Evolutionary conservation across 345 rosid genomes (phyloP).

Genomic region (Angophora floribunda): DNA sequence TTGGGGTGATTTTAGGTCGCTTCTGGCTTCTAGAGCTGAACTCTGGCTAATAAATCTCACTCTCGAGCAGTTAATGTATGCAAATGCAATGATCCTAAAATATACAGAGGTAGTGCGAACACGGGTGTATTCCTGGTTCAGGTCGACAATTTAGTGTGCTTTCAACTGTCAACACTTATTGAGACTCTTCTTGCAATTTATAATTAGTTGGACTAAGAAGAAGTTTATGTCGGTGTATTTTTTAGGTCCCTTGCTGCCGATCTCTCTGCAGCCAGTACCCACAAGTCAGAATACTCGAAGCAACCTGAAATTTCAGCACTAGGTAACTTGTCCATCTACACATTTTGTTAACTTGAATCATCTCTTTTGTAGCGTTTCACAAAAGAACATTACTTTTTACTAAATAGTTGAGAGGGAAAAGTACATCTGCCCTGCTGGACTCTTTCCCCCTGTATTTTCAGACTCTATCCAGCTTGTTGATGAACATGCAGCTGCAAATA

Average conservation of each 20-base stretch:
- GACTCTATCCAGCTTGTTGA: slow-evolving; percentile 85
- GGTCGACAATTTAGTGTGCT: no score
- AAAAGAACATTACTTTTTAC: background rate
- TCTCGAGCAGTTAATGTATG: no score
- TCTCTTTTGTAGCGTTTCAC: background rate
- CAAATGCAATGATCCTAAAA: no score
- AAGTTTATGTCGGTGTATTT: background rate
- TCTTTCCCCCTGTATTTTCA: slow-evolving; percentile 86
- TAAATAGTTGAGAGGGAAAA: slow-evolving; percentile 82
- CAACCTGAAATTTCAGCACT: slow-evolving; percentile 84
- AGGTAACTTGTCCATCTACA: slow-evolving; percentile 24
- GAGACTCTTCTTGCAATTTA: background rate
- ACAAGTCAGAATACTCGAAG: slow-evolving; percentile 79
- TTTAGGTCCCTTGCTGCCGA: slow-evolving; percentile 75
- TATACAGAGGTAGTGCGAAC: no score
- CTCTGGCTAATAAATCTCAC: no score
- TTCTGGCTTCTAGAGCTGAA: no score
- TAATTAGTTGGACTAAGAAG: background rate
- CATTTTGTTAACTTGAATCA: background rate
- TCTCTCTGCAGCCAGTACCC: slow-evolving; percentile 86
- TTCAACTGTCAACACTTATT: no score
- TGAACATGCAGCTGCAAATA: slow-evolving; percentile 82
- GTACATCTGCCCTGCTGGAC: slow-evolving; percentile 79
- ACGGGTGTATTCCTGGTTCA: no score
- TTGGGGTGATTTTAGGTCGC: no score